Base-by-base conservation (phyloP, 805 yeast genomes). In the Ogataea paraovalis region DNA sequence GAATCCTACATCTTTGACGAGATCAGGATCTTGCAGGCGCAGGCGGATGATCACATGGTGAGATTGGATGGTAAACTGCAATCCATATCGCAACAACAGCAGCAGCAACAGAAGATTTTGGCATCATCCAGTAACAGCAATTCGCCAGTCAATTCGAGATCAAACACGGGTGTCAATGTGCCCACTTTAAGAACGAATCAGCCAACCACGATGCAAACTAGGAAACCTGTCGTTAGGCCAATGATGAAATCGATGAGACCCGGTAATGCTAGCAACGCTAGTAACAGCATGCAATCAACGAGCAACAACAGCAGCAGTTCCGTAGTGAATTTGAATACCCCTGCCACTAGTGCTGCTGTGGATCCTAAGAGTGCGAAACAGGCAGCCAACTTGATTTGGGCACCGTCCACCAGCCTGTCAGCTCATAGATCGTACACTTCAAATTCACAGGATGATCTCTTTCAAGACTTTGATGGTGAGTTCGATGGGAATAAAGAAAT, bases 1-100 rank as follows among this genome's bases (percentile, higher is more conserved):
- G 83, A 78, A 51, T 46, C 67, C 3, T 68, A 72, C 51, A 56
- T 78, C 8, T 54, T 69, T 32, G 74, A 67, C 44, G 76, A 59
- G 65, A 71, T 61, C 43, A 65, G 50, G 56, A 70, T 60, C 52
- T 59, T 56, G 52, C 66, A 58, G 61, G 70, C 47, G 14, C 72
- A 65, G 47, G 58, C 65, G 8, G 62, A 62, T 30, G 69, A 62
- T 12, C 76, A 76, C 56, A 45, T 73, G 44, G 75, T 69, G 2
- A 58, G 78, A 42, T 41, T 64, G n/a, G 63, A 61, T 22, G 41
- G 41, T 7, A 52, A 53, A 32, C 39, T 60, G 22, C 54, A 48
- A 6, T 45, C 48, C 9, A 33, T 33, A 9, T 16, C 41, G 13
- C 44, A 43, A 12, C 38, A 45, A 9, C 54, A 45, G 20, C 16